These are phyloP conservation scores for Phaeoacremonium minimum DNA, from an alignment of 2,329 filamentous ascomycete genomes.

Conservation along the genomic window DNA sequence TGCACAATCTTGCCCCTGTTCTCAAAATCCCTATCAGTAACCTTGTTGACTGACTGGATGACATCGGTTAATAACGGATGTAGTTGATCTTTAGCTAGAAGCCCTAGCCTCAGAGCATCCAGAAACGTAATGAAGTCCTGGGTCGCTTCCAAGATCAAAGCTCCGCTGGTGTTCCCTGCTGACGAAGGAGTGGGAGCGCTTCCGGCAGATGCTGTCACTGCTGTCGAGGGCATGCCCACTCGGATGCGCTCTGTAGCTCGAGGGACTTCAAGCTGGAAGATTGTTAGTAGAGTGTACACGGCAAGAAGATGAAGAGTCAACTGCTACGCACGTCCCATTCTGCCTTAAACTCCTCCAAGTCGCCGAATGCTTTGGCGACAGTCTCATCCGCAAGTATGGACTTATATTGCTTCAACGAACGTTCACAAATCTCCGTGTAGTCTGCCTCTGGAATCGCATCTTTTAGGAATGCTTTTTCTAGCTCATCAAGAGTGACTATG, in stretches of 20 bases:
- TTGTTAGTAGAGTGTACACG: slow-evolving; percentile 2
- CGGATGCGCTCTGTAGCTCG: slow-evolving; percentile 88
- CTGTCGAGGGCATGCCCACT: slow-evolving; percentile 87
- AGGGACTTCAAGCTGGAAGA: slow-evolving; percentile 83
- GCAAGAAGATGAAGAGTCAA: not conserved
- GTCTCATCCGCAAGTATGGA: slow-evolving; percentile 86
- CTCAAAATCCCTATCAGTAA: slow-evolving; percentile 93
- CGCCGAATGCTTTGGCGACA: slow-evolving; percentile 83
- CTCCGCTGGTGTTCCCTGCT: slow-evolving; percentile 45
- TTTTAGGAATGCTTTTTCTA: slow-evolving; percentile 95
- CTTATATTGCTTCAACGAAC: slow-evolving; percentile 93
- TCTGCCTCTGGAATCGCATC: slow-evolving; percentile 88
- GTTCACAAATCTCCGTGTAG: slow-evolving; percentile 94
- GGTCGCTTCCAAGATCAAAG: slow-evolving; percentile 82
- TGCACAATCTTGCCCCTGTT: slow-evolving; percentile 96
- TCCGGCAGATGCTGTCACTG: slow-evolving; percentile 51
- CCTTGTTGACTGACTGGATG: slow-evolving; percentile 95
- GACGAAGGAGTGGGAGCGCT: slow-evolving; percentile 36
- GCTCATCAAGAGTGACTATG: slow-evolving; percentile 87
- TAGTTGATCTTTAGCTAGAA: slow-evolving; percentile 92
- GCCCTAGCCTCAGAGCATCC: slow-evolving; percentile 86
- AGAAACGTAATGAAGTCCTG: slow-evolving; percentile 99
- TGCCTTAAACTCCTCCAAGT: slow-evolving; percentile 84
- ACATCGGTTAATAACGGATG: slow-evolving; percentile 92
- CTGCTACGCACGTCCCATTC: slow-evolving; percentile 75